Conservation (phyloP, 768 basidiomycete genomes). For the Lactarius evosmus region DNA sequence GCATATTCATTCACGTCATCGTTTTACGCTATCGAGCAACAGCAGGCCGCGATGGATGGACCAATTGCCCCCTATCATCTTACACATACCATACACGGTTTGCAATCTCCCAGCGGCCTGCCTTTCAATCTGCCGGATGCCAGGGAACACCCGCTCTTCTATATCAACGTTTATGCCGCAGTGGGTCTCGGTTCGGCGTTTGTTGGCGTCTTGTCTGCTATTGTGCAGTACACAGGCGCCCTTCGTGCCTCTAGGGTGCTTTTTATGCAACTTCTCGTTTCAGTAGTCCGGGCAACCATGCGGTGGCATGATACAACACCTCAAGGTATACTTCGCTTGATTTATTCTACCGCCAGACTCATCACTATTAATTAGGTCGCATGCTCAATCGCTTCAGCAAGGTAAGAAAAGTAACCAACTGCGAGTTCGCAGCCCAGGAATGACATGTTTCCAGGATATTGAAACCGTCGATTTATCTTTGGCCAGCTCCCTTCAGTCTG, state of each 20-base stretch:
- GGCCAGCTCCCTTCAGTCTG: slow-evolving; percentile 63
- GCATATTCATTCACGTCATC: slow-evolving; percentile 27
- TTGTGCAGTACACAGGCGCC: slow-evolving; percentile 61
- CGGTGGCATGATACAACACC: slow-evolving; percentile 83
- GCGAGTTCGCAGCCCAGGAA: not conserved
- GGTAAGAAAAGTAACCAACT: slow-evolving; percentile 33
- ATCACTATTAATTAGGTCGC: slow-evolving; percentile 46
- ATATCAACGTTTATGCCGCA: slow-evolving; percentile 61
- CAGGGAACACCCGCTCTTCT: slow-evolving; percentile 63
- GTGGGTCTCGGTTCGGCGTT: slow-evolving; percentile 53
- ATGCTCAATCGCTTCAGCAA: slow-evolving; percentile 86
- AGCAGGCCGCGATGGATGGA: slow-evolving; percentile 29
- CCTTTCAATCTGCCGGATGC: slow-evolving; percentile 43
- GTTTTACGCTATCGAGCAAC: slow-evolving; percentile 31
- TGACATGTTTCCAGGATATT: slow-evolving; percentile 52
- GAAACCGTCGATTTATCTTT: slow-evolving; percentile 82
- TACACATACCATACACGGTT: slow-evolving; percentile 21
- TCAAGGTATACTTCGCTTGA: slow-evolving; percentile 45
- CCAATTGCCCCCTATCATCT: slow-evolving; percentile 31
- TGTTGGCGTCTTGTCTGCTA: slow-evolving; percentile 44
- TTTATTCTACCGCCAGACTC: slow-evolving; percentile 7
- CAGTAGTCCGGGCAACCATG: slow-evolving; percentile 79
- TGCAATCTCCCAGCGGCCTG: slow-evolving; percentile 10
- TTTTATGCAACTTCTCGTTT: slow-evolving; percentile 54
- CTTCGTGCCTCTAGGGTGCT: slow-evolving; percentile 38